phyloP scores from a whole-genome alignment of 345 rosid genomes.

The Aethionema arabicum region DNA sequence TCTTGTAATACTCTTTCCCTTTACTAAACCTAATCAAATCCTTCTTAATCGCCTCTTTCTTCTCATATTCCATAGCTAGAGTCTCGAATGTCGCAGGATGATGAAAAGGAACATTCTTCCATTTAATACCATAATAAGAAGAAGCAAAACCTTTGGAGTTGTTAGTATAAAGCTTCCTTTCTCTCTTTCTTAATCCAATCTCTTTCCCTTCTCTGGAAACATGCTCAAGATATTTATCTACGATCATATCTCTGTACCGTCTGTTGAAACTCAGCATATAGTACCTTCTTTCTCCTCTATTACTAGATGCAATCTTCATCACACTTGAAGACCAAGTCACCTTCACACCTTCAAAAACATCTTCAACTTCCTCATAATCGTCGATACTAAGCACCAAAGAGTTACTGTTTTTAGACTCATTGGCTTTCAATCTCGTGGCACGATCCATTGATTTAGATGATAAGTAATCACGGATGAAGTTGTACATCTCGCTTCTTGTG shows the following conservation, averaged over 20 bases:
- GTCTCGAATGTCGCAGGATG: conserved; percentile 45
- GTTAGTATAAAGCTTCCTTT: too few relatives aligned
- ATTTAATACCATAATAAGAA: too few relatives aligned
- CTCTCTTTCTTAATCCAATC: too few relatives aligned
- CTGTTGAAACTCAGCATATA: too few relatives aligned
- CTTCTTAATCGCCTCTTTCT: conserved; percentile 36
- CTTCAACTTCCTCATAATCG: conserved; percentile 23
- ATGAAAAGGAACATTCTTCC: conserved; percentile 32
- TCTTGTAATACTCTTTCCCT: conserved; percentile 40
- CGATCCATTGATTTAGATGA: conserved; percentile 11
- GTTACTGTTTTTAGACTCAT: conserved; percentile 17
- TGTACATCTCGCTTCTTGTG: conserved; percentile 40
- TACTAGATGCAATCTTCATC: too few relatives aligned
- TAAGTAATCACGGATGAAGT: conserved; percentile 11
- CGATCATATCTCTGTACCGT: too few relatives aligned
- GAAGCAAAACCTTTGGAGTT: too few relatives aligned
- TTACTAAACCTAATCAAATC: conserved; percentile 38
- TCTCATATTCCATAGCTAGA: conserved; percentile 37
- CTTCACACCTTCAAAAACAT: conserved; percentile 16
- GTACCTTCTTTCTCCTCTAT: too few relatives aligned
- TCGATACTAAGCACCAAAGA: conserved; percentile 26
- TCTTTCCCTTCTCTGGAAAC: too few relatives aligned
- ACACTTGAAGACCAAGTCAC: conserved; percentile 18
- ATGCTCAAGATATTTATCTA: too few relatives aligned
- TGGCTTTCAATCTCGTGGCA: too few relatives aligned